Evolutionary conservation across 2,329 filamentous ascomycete species (phyloP).

Genomic region (Cordyceps farinosa): DNA sequence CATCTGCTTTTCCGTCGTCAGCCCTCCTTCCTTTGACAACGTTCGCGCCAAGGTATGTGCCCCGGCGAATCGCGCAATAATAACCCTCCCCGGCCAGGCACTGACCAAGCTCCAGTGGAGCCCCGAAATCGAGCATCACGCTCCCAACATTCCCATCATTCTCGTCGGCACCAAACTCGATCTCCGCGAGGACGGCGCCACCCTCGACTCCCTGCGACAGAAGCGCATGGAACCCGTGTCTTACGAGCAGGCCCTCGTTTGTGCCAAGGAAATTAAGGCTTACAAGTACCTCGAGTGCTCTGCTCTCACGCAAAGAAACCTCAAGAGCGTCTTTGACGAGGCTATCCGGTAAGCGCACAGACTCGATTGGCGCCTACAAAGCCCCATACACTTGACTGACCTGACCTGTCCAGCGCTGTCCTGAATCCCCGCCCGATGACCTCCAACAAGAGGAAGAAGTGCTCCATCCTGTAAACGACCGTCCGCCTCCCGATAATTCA

Average conservation of each 20-base stretch:
- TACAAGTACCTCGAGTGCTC: constrained; percentile 99
- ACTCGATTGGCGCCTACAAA: not conserved
- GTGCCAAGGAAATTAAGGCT: constrained; percentile 90
- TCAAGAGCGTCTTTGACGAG: constrained; percentile 98
- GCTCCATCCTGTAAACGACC: constrained; percentile 60
- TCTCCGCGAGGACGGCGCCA: constrained; percentile 82
- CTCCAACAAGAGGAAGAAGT: constrained; percentile 63
- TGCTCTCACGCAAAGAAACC: constrained; percentile 88
- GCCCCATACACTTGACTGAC: no score
- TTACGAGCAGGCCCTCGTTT: constrained; percentile 84
- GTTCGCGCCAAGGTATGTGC: constrained; percentile 87
- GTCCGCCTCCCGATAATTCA: not conserved
- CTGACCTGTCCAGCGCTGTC: constrained; percentile 55
- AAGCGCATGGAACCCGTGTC: constrained; percentile 97
- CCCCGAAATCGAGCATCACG: constrained; percentile 96
- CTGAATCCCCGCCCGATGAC: constrained; percentile 62
- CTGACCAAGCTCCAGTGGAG: constrained; percentile 66
- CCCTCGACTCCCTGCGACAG: constrained; percentile 74
- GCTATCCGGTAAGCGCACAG: constrained; percentile 76
- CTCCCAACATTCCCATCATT: constrained; percentile 92
- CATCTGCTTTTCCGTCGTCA: constrained; percentile 98
- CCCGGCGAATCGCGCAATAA: not conserved
- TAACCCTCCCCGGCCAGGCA: not conserved
- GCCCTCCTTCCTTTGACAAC: constrained; percentile 97
- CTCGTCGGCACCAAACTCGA: constrained; percentile 96